These are phyloP conservation scores for Camelina hispida DNA, from an alignment of 345 rosid genomes.

Conservation along the genomic window DNA sequence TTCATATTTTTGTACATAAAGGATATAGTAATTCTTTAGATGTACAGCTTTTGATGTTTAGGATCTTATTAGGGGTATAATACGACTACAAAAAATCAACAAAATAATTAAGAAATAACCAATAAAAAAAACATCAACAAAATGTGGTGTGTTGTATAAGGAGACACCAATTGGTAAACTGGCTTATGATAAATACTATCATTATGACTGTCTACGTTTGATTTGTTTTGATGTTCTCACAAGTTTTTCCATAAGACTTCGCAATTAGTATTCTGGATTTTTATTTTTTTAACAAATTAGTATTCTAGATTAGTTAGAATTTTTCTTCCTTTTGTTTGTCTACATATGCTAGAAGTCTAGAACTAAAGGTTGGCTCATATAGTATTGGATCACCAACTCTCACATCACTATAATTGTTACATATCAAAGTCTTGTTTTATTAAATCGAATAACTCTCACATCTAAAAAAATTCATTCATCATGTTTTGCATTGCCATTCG, in stretches of 20 bases:
- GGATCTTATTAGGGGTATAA: too few species aligned
- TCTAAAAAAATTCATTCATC: not conserved
- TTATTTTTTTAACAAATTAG: not conserved
- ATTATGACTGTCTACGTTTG: not conserved
- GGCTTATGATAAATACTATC: not conserved
- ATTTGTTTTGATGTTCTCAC: not conserved
- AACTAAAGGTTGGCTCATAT: too few species aligned
- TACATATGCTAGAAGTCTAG: not conserved
- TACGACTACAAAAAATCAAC: too few species aligned
- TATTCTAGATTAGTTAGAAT: not conserved
- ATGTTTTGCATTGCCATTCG: conserved; percentile 3
- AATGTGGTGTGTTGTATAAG: not conserved
- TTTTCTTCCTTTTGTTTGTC: not conserved
- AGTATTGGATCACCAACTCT: not conserved
- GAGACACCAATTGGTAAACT: not conserved
- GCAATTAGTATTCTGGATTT: not conserved
- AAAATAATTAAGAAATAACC: too few species aligned
- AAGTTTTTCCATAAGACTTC: not conserved
- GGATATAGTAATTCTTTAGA: too few species aligned
- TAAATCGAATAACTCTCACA: not conserved
- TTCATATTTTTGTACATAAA: not conserved
- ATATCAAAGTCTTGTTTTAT: not conserved
- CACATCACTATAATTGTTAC: not conserved
- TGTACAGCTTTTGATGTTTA: too few species aligned
- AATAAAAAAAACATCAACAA: not conserved